A percentile compares a stretch with the other conserved stretches of the same genome.
These are phyloP conservation scores for Chrysanthemum makinoi DNA, from an alignment of 129 eudicot species.

Conservation along the genomic window DNA sequence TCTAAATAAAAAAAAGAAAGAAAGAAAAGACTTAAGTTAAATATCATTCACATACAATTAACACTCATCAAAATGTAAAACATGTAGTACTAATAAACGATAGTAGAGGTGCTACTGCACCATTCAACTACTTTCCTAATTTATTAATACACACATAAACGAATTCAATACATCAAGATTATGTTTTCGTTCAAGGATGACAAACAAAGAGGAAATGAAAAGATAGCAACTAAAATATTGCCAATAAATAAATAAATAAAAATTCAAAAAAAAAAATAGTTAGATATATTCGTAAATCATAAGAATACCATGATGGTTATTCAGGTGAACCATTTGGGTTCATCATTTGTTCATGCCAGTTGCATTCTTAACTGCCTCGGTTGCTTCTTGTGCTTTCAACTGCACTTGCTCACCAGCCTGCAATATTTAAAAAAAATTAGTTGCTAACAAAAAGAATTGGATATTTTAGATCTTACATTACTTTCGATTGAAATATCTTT, in stretches of 20 bases:
- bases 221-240: slow-evolving; percentile 8
- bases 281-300: not conserved
- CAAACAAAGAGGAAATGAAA: not conserved
- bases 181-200: not conserved
- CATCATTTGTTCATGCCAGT: slow-evolving; percentile 67
- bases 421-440: not conserved
- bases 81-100: not conserved
- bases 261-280: not conserved
- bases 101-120: not conserved
- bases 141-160: slow-evolving; percentile 15
- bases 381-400: slow-evolving; percentile 54
- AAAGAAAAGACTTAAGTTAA: too few relatives aligned
- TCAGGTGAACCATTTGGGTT: not conserved
- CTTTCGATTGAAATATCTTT: too few relatives aligned
- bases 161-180: not conserved
- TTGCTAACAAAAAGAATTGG: too few relatives aligned
- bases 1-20: too few relatives aligned
- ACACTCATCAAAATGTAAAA: too few relatives aligned
- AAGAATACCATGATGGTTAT: slow-evolving; percentile 3
- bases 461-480: too few relatives aligned
- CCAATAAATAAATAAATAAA: slow-evolving; percentile 4
- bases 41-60: too few relatives aligned
- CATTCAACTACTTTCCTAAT: slow-evolving; percentile 13
- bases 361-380: slow-evolving; percentile 70
- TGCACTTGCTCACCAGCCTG: slow-evolving; percentile 70